Evolutionary conservation across 176 grass and related monocot genomes (phyloP), one percentile per base, ranked within the genome.

Genomic region (Coix lacrymajobi): DNA sequence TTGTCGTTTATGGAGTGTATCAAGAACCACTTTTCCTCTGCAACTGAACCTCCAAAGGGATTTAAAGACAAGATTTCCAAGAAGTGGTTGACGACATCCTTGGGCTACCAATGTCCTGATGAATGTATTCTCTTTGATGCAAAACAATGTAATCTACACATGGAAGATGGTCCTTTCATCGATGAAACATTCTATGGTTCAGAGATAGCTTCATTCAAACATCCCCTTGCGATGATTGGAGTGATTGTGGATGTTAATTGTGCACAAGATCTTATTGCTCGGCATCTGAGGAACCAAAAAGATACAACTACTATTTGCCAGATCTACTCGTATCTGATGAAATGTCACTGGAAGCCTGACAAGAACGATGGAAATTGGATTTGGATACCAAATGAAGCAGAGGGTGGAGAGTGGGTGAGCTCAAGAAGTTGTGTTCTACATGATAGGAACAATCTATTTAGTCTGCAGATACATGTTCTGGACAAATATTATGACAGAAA

Each of bases 141-240:
- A 7, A 88, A 91, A 34, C 64, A 26, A 28, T 58, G 67, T 74
- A 83, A 44, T 11, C 62, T 96, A 19, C 29, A 34, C 58, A 82
- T 46, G 12, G 69, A 71, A 37, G 91, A 93, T 66, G 94, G 90
- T 1, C 93, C 93, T 66, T 96, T 96, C 69, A 96, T 96, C 12
- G 88, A 96, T 79, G 80, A 92, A 62, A 65, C 38, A 0, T 96
- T 96, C 24, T 93, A 88, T 61, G 90, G 93, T 26, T 38, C 75
- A 3, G 49, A 83, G 33, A 81, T 97, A 31, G 6, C 36, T 6
- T 82, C 66, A 19, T 93, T 87, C 29, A 87, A 81, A 67, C 63
- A 78, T 51, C 11, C 79, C 4, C 88, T 93, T 49, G 39, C 10
- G 6, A 58, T 14, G 84, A 96, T 92, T 1, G 85, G 90, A 40